These are phyloP conservation scores for Calonectria fujianensis DNA, from an alignment of 2,329 filamentous ascomycete genomes.

Conservation along the genomic window DNA sequence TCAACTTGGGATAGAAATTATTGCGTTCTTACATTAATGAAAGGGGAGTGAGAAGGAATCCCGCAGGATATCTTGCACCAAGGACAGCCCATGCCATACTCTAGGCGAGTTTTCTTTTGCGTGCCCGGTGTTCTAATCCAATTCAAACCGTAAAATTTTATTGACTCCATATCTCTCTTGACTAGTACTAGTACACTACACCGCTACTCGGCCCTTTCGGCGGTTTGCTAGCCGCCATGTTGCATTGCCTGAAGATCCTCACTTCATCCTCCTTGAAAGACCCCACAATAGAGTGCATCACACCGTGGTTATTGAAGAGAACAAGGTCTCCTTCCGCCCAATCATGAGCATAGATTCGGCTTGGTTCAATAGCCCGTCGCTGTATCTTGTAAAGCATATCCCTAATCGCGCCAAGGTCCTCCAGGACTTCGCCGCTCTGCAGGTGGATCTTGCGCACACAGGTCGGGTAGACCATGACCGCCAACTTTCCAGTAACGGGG, in stretches of 20 bases:
- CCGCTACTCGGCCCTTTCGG: background rate
- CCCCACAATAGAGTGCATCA: slow-evolving; percentile 32
- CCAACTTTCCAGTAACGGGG: slow-evolving; percentile 5
- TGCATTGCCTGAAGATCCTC: slow-evolving; percentile 29
- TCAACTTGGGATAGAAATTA: no score
- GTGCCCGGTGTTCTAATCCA: fast-evolving
- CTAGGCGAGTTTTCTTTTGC: background rate
- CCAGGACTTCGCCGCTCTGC: slow-evolving; percentile 8
- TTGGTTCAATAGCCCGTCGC: slow-evolving; percentile 17
- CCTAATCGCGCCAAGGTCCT: background rate
- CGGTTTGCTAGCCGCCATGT: slow-evolving; percentile 25
- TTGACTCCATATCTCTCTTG: no score
- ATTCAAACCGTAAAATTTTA: background rate
- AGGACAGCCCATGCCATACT: no score
- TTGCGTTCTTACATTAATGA: no score
- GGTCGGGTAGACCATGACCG: slow-evolving; percentile 23
- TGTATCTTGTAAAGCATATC: slow-evolving; percentile 21
- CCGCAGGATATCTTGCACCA: no score
- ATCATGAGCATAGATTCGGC: slow-evolving; percentile 19
- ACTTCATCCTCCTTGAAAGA: slow-evolving; percentile 24
- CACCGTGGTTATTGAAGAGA: slow-evolving; percentile 30
- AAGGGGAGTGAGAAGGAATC: no score
- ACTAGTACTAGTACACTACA: no score
- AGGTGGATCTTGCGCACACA: slow-evolving; percentile 28
- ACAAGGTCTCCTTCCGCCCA: slow-evolving; percentile 28